Evolutionary conservation across 176 grass and related monocot species (phyloP), one percentile per base, ranked within the genome.

Genomic region (Juncus inflexus): DNA sequence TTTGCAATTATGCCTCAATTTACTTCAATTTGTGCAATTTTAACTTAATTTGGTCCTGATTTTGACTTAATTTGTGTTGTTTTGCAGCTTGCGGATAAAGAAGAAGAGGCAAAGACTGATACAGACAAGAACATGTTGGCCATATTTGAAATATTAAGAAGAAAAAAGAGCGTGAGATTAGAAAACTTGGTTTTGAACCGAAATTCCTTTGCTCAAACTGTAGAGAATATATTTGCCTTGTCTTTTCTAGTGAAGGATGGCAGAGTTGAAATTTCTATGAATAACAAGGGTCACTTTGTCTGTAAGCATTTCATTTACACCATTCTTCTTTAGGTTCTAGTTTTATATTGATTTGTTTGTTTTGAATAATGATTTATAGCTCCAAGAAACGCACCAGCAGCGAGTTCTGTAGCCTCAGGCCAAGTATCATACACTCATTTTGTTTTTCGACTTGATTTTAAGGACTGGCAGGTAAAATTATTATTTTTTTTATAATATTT

Each of bases 231-330:
- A 57, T 97, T 97, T 68, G 82, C 87, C 0, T 40, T 97, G 39
- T 97, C 92, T 70, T 97, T 97, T 75, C 53, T 97, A 53, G 92
- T 97, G 52, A 97, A 97, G 80, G 88, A 89, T 89, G 92, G 92
- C 15, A 80, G 92, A 37, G 87, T 85, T 15, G 85, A 83, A 83
- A 86, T 97, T 63, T 78, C 72, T 11, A 53, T 97, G 60, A 79
- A 89, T 77, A 80, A 69, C 19, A 74, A 19, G 3, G 80, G 82
- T 9, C 88, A 97, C 74, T 61, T 89, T 74, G 72, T 91, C 36
- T 74, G 92, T 97, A 91, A 76, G 87, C 61, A 68, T 49, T 37
- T 71, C 53, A 19, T 15, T 74, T 3, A 47, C 11, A n/a, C n/a
- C n/a, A n/a, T n/a, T n/a, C n/a, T n/a, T n/a, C n/a, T n/a, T n/a